Conservation (phyloP, 2,329 filamentous ascomycete species). For the Colletotrichum incanum region DNA sequence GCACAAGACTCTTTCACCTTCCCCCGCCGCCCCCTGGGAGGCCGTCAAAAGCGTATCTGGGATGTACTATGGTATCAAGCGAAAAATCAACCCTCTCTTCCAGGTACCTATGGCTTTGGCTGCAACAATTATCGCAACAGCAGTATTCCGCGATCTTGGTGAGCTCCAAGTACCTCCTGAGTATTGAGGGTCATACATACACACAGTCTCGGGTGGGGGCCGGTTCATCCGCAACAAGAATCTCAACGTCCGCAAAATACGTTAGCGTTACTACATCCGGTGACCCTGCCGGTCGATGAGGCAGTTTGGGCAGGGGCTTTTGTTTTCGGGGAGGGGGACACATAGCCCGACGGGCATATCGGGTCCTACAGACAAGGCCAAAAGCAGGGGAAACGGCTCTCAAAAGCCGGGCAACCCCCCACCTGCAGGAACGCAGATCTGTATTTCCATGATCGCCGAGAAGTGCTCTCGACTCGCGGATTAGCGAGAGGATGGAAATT, state of each 20-base stretch:
- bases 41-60: background rate
- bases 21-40: too few species aligned
- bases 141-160: background rate
- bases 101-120: background rate
- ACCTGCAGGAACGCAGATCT: constrained; percentile 14
- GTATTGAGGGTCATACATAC: background rate
- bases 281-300: background rate
- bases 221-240: background rate
- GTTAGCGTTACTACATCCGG: too few species aligned
- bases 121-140: background rate
- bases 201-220: background rate
- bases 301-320: background rate
- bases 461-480: background rate
- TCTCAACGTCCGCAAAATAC: background rate
- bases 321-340: too few species aligned
- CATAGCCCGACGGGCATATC: too few species aligned
- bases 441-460: constrained; percentile 12
- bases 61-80: too few species aligned
- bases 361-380: background rate
- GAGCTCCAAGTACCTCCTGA: background rate
- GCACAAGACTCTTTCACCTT: background rate
- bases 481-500: background rate
- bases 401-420: background rate
- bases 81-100: background rate
- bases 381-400: background rate